Evolutionary conservation across 139 green algal species (phyloP), one percentile per base, ranked within the genome.

Genomic region (Auxenochlorella pyrenoidosa): DNA sequence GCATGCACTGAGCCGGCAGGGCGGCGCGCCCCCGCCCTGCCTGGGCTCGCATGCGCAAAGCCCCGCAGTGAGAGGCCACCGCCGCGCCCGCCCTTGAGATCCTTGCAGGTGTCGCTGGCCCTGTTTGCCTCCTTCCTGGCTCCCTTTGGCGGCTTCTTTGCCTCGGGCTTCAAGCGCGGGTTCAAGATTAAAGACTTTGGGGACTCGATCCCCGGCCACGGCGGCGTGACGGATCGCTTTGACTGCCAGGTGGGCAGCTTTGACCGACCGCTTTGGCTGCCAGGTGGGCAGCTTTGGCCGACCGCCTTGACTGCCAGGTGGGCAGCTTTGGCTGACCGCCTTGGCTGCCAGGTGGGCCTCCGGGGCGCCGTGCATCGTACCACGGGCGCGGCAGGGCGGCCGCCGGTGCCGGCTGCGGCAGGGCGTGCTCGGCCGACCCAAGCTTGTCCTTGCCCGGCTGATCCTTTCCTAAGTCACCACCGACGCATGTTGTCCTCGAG

Each of bases 231-330:
- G 1, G 98, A 99, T 90, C 92, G 98, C 41, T 98, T 99, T 89
- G 98, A 99, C 92, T 99, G 97, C 93, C 97, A 99, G 94, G 91
- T 93, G 43, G 16, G n/a, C n/a, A n/a, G n/a, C n/a, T n/a, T n/a
- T 99, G 63, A 99, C 98, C 3, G 98, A 99, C 90, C 92, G 98
- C 41, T 98, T 99, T 89, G 98, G 99, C 92, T 99, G 97, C 93
- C 97, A 99, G 94, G 91, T 93, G 43, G 16, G n/a, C n/a, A n/a
- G n/a, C 30, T 75, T 75, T 76, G 15, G 36, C 5, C 3, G 13
- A 1, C 24, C 63, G 60, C n/a, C 75, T 63, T 30, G 41, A 58
- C 19, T 54, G n/a, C n/a, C 54, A 99, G 94, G 91, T 93, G 43
- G 16, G n/a, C n/a, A n/a, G n/a, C 30, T 75, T 75, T 76, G 15